Conservation (phyloP, 805 yeast genomes). For the Starmerella sp. region DNA sequence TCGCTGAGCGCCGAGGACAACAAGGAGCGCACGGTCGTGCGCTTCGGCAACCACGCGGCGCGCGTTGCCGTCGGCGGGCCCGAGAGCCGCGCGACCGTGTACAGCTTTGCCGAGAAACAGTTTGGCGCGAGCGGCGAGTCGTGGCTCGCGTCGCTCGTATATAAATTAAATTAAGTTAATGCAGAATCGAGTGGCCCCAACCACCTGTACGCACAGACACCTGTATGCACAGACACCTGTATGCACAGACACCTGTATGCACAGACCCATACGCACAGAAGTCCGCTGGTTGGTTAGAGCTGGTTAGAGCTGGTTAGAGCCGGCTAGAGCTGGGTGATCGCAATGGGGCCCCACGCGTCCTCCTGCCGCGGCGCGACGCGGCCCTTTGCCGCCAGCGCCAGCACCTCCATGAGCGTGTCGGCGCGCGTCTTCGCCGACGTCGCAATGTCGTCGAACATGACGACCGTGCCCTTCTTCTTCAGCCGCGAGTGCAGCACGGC, state of each 20-base stretch:
- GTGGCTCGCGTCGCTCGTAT: not conserved
- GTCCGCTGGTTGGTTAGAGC: not conserved
- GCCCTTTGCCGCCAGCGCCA: conserved; percentile 14
- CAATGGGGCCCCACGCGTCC: conserved; percentile 13
- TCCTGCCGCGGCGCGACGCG: conserved; percentile 7
- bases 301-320: too few relatives aligned
- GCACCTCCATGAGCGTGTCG: conserved; percentile 17
- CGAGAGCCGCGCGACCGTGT: not conserved
- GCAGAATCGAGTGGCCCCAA: too few relatives aligned
- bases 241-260: too few relatives aligned
- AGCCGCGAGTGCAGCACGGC: conserved; percentile 6
- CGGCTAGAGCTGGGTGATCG: conserved; percentile 2
- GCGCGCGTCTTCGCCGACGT: conserved; percentile 10
- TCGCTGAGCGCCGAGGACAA: not conserved
- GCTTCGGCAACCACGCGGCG: not conserved
- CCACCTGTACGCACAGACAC: too few relatives aligned
- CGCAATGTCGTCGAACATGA: conserved; percentile 11
- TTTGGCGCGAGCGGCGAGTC: conserved; percentile 4
- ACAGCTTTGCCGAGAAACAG: conserved; percentile 1
- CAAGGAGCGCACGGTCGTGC: not conserved
- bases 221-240: too few relatives aligned
- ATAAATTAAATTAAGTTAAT: not conserved
- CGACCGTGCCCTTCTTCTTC: not conserved
- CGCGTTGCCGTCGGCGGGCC: conserved; percentile 2
- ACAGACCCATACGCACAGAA: too few relatives aligned